Base-by-base conservation (phyloP, 1,284 basidiomycete genomes). In the Leccinum pachyderme region DNA sequence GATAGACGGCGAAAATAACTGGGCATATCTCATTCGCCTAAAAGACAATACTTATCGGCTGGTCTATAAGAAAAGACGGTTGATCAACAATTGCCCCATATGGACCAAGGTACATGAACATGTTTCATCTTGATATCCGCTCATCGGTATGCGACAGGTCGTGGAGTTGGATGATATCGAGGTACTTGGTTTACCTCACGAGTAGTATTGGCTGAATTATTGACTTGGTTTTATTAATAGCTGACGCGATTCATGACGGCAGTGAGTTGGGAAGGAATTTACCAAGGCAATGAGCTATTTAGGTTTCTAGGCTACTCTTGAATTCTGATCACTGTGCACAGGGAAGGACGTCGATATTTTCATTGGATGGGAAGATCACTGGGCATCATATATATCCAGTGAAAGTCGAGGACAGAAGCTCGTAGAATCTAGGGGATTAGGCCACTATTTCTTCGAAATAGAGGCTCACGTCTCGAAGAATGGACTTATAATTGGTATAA, bases 401-500 rank as follows among this genome's bases (percentile, higher is more conserved):
- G 70, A 72, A 53, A 78, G 74, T 59, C 56, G 59, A 11, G 72
- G 69, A 15, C 66, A 73, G 31, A 65, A 68, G 46, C 59, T 66
- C 15, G 51, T 79, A 28, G 66, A 72, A 41, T 74, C 72, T 8
- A 62, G 72, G 52, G 73, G 68, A 41, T 43, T 70, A 11, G 63
- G 61, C 5, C 61, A 75, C 56, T 65, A 81, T 43, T 76, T 74
- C 7, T 79, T 73, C 49, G 71, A 75, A 32, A 64, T 78, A 37
- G 59, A 79, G 29, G 80, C 74, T 6, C 79, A 81, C 55, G 62
- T 82, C n/a, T 61, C 76, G 27, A 68, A 73, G 44, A 71, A 75
- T 44, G 73, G 71, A 2, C 58, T 63, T 9, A 59, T 81, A 7
- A 64, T 78, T 29, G 80, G 81, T 2, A 55, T 82, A 31, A 74